Conservation (phyloP, 495 filamentous ascomycete genomes). For the Lasiosphaeria hispida region DNA sequence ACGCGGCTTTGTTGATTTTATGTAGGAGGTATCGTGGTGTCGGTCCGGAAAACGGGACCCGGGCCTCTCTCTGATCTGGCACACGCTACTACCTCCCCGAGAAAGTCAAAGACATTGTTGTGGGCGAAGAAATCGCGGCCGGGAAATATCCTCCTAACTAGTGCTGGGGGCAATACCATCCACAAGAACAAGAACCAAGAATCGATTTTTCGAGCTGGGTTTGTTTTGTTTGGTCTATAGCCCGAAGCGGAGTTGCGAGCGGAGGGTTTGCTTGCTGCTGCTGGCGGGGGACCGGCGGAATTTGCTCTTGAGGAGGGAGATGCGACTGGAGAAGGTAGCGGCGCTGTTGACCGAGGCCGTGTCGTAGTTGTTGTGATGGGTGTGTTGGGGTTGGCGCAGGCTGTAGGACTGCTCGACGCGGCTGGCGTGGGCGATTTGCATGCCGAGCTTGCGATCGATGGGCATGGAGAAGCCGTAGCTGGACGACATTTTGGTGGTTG, state of each 20-base stretch:
- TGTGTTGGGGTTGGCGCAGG: not conserved
- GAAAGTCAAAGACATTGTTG: too few relatives aligned
- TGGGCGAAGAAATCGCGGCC: too few relatives aligned
- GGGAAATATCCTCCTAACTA: too few relatives aligned
- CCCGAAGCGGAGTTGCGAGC: too few relatives aligned
- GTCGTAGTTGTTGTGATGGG: slow-evolving; percentile 11
- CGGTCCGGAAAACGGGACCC: too few relatives aligned
- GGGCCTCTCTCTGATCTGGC: too few relatives aligned
- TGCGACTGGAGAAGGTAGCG: slow-evolving; percentile 22
- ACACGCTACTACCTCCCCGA: too few relatives aligned
- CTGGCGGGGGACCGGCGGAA: slow-evolving; percentile 1
- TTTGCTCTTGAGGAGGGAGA: slow-evolving; percentile 23
- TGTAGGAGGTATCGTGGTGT: not conserved
- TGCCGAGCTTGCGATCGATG: not conserved
- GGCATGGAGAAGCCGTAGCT: not conserved
- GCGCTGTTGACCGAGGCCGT: slow-evolving; percentile 15
- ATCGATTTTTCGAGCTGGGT: too few relatives aligned
- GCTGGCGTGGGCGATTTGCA: slow-evolving; percentile 6
- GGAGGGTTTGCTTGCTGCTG: slow-evolving; percentile 5
- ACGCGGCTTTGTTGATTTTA: too few relatives aligned
- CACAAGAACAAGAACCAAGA: too few relatives aligned
- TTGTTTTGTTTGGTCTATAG: too few relatives aligned
- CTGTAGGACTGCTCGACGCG: slow-evolving; percentile 3
- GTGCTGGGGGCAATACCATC: too few relatives aligned
- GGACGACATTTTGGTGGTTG: not conserved